A percentile compares a stretch with the other conserved stretches of the same genome.
Conservation (phyloP, 2,329 filamentous ascomycete genomes). For the Arthrobotrys sinensis region DNA sequence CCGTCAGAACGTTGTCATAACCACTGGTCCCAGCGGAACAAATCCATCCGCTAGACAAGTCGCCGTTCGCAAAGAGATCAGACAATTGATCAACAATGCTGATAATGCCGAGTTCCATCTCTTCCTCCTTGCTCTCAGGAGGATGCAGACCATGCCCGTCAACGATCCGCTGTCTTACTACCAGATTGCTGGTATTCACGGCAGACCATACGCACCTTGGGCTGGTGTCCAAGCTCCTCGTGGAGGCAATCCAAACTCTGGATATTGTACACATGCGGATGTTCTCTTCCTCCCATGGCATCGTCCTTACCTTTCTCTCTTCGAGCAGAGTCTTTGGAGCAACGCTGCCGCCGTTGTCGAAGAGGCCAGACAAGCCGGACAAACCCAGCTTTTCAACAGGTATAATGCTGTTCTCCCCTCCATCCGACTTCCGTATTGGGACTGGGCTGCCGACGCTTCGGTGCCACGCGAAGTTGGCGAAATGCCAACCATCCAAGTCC, state of each 20-base stretch:
- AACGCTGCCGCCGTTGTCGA: slow-evolving; percentile 67
- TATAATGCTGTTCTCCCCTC: slow-evolving; percentile 69
- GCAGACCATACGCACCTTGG: slow-evolving; percentile 66
- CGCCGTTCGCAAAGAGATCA: slow-evolving; percentile 54
- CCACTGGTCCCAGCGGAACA: slow-evolving; percentile 37
- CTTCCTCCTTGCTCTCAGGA: slow-evolving; percentile 81
- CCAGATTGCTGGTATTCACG: slow-evolving; percentile 87
- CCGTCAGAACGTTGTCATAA: slow-evolving; percentile 37
- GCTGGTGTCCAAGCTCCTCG: slow-evolving; percentile 14
- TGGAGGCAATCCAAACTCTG: slow-evolving; percentile 20
- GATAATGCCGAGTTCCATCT: slow-evolving; percentile 71
- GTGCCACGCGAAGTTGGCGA: slow-evolving; percentile 61
- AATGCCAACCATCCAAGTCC: slow-evolving; percentile 68
- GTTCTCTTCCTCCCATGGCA: slow-evolving; percentile 83
- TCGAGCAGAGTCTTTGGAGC: slow-evolving; percentile 67
- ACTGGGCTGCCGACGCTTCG: slow-evolving; percentile 70
- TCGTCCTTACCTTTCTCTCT: slow-evolving; percentile 79
- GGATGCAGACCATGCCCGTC: slow-evolving; percentile 79
- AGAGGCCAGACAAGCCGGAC: slow-evolving; percentile 68
- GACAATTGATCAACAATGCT: slow-evolving; percentile 41
- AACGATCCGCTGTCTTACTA: slow-evolving; percentile 80
- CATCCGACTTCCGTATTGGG: slow-evolving; percentile 71
- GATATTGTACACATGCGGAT: slow-evolving; percentile 57
- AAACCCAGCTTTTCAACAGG: not conserved
- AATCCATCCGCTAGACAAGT: slow-evolving; percentile 40